These are phyloP conservation scores for Septoria linicola DNA, from an alignment of 2,329 filamentous ascomycete genomes.

Conservation along the genomic window DNA sequence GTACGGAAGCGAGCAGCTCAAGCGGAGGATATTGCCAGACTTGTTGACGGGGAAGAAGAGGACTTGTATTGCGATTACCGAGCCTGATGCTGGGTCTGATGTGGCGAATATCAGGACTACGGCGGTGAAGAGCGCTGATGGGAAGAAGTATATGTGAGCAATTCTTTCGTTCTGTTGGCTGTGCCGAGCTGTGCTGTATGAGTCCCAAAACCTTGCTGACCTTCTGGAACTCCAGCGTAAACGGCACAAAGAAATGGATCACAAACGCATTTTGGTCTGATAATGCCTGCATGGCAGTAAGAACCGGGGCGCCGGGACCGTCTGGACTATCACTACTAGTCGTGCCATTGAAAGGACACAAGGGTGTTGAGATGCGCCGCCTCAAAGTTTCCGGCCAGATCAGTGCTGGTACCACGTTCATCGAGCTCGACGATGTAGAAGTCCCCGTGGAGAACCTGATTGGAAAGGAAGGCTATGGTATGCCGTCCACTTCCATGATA, in stretches of 20 bases:
- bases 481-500: conserved; percentile 60
- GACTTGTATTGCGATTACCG: conserved; percentile 67
- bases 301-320: conserved; percentile 66
- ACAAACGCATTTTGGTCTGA: conserved; percentile 72
- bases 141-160: conserved; percentile 60
- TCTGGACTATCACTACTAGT: conserved; percentile 65
- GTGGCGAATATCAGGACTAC: conserved; percentile 71
- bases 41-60: conserved; percentile 65
- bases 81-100: conserved; percentile 56
- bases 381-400: conserved; percentile 66
- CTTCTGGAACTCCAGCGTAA: no score
- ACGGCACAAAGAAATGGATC: conserved; percentile 77
- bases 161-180: no score
- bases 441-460: conserved; percentile 70
- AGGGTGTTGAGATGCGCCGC: conserved; percentile 66
- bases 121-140: conserved; percentile 61
- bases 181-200: no score
- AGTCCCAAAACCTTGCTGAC: no score
- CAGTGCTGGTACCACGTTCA: conserved; percentile 69
- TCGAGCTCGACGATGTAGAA: conserved; percentile 72
- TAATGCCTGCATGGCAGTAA: conserved; percentile 68
- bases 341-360: conserved; percentile 66
- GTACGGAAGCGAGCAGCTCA: conserved; percentile 61
- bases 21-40: conserved; percentile 67
- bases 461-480: conserved; percentile 67